These are phyloP conservation scores for Anthostomella pinea DNA, from an alignment of 2,329 filamentous ascomycete species.

Conservation along the genomic window DNA sequence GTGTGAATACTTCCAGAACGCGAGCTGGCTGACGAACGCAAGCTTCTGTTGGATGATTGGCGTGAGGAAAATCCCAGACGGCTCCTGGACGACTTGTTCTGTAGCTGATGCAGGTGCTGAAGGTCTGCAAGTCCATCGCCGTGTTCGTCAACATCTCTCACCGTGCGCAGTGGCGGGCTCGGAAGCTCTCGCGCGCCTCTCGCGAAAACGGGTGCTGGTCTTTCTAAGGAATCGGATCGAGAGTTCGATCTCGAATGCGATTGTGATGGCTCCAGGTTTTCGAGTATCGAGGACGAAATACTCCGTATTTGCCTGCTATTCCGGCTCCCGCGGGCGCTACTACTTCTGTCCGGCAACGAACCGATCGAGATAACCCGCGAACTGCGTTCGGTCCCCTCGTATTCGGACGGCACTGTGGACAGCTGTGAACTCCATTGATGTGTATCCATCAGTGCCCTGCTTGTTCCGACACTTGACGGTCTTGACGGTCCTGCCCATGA, in stretches of 20 bases:
- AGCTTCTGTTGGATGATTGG: conserved; percentile 48
- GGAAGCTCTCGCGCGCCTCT: conserved; percentile 36
- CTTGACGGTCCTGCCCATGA: conserved; percentile 28
- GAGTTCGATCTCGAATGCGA: conserved; percentile 39
- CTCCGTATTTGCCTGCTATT: conserved; percentile 56
- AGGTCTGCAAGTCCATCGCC: conserved; percentile 63
- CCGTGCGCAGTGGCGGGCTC: conserved; percentile 39
- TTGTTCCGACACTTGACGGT: conserved; percentile 17
- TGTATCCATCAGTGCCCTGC: conserved; percentile 41
- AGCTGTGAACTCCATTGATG: conserved; percentile 64
- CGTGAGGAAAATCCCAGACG: conserved; percentile 51
- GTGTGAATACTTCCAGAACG: conserved; percentile 45
- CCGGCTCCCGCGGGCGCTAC: conserved; percentile 48
- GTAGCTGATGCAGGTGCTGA: conserved; percentile 47
- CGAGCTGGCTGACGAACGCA: conserved; percentile 52
- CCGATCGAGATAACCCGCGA: conserved; percentile 46
- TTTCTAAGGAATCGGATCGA: conserved; percentile 47
- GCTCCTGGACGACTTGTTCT: conserved; percentile 49
- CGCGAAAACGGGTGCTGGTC: conserved; percentile 44
- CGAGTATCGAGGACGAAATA: conserved; percentile 53
- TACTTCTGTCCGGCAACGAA: conserved; percentile 43
- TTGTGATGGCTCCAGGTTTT: conserved; percentile 30
- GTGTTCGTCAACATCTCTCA: conserved; percentile 61
- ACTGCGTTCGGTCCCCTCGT: conserved; percentile 51
- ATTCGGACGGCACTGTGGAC: conserved; percentile 62